Percentiles rank a stretch among this genome's conserved stretches.
phyloP scores from a whole-genome alignment of 805 yeast species.

The Candida montana region DNA sequence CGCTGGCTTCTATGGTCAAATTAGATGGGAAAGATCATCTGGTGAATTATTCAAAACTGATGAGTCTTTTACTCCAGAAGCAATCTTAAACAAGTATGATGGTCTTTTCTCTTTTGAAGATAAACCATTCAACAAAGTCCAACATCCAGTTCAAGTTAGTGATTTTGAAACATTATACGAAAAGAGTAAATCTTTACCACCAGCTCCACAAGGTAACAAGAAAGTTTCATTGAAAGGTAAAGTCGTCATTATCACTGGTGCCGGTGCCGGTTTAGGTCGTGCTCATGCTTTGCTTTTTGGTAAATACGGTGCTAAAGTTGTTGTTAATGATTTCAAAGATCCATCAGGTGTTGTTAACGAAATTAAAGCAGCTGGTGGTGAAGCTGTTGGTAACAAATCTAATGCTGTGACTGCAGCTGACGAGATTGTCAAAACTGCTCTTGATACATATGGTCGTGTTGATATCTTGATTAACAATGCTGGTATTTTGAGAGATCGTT shows the following conservation, averaged over 20 bases:
- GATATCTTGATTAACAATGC: constrained; percentile 90
- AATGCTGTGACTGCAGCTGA: constrained; percentile 76
- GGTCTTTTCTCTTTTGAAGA: constrained; percentile 61
- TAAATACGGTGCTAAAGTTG: constrained; percentile 90
- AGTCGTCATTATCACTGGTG: constrained; percentile 91
- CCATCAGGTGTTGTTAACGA: constrained; percentile 72
- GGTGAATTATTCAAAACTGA: constrained; percentile 84
- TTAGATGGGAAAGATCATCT: constrained; percentile 90
- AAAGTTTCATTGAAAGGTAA: constrained; percentile 65
- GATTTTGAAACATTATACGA: constrained; percentile 62
- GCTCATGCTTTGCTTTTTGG: constrained; percentile 84
- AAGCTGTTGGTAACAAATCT: constrained; percentile 78
- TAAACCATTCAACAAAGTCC: constrained; percentile 46
- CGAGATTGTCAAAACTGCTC: constrained; percentile 70
- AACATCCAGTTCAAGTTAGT: constrained; percentile 67
- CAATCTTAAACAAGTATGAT: constrained; percentile 62
- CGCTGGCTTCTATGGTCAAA: constrained; percentile 87
- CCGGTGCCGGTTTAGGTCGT: constrained; percentile 91
- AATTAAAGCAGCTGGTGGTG: constrained; percentile 65
- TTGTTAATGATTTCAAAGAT: constrained; percentile 83
- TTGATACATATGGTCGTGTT: constrained; percentile 72
- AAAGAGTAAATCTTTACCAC: constrained; percentile 43
- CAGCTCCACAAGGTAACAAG: constrained; percentile 53
- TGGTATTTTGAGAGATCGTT: constrained; percentile 86
- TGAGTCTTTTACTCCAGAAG: constrained; percentile 74